These are phyloP conservation scores for Phycomyces nitens DNA, from an alignment of 192 early-diverging fungal genomes.

Conservation along the genomic window DNA sequence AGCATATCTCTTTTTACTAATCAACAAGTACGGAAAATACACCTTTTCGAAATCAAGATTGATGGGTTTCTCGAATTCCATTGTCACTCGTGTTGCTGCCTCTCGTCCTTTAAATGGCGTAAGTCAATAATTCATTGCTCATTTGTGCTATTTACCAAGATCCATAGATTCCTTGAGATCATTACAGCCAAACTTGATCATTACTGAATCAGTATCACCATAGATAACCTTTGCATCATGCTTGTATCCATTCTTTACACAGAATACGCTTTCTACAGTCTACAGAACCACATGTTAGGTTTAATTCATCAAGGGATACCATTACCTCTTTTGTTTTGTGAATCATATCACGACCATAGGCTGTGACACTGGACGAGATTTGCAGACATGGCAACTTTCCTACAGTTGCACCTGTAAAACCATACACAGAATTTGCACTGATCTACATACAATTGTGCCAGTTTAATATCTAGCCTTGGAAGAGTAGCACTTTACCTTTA, in stretches of 20 bases:
- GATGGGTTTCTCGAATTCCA: conserved; percentile 85
- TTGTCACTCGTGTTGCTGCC: conserved; percentile 84
- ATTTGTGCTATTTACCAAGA: conserved; percentile 45
- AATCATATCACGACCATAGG: conserved; percentile 97
- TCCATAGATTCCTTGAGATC: conserved; percentile 82
- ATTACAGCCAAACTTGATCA: conserved; percentile 94
- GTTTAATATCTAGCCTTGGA: not conserved
- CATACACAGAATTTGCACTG: conserved; percentile 96
- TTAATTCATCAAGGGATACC: not conserved
- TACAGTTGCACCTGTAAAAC: conserved; percentile 92
- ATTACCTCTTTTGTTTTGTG: conserved; percentile 70
- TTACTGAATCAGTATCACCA: conserved; percentile 98
- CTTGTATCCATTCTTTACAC: conserved; percentile 81
- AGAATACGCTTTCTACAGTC: conserved; percentile 80
- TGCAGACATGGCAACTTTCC: conserved; percentile 89
- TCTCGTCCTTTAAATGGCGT: conserved; percentile 58
- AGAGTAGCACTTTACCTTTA: conserved; percentile 60
- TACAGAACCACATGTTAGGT: conserved; percentile 12
- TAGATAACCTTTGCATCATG: conserved; percentile 92
- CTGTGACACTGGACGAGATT: conserved; percentile 91
- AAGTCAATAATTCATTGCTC: not conserved
- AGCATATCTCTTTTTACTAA: conserved; percentile 98
- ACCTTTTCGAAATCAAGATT: conserved; percentile 99
- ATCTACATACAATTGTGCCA: conserved; percentile 42
- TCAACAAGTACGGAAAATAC: conserved; percentile 96